phyloP scores from a whole-genome alignment of 179 eudicot genomes.

The Spinacia oleracea region DNA sequence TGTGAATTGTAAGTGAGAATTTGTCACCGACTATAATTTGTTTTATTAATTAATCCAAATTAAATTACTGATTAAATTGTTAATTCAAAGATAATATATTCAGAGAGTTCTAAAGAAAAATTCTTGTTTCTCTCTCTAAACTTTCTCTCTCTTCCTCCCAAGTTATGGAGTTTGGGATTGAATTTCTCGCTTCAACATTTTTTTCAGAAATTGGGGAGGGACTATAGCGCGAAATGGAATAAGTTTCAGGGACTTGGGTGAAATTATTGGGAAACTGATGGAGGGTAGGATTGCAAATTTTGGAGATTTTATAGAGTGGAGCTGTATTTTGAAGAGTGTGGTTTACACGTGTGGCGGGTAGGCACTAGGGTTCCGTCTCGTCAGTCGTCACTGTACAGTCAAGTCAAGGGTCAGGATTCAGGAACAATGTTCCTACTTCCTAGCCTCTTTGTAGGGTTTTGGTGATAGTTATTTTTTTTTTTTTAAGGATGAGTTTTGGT shows the following conservation, averaged over 20 bases:
- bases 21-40: conserved; percentile 4
- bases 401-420: too few species aligned
- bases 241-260: neutral
- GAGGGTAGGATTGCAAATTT: neutral
- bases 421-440: too few species aligned
- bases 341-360: conserved; percentile 2
- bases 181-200: neutral
- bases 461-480: too few species aligned
- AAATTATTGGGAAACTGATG: neutral
- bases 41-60: neutral
- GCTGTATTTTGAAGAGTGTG: neutral
- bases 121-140: conserved; percentile 7
- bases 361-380: neutral
- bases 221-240: neutral
- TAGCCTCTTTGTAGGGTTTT: too few species aligned
- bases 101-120: neutral
- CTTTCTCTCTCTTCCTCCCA: neutral
- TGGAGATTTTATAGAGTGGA: neutral
- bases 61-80: neutral
- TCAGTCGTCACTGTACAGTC: neutral
- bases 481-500: too few species aligned
- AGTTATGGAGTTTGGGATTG: conserved; percentile 1
- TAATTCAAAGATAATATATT: neutral
- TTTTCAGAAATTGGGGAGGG: neutral
- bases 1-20: neutral